Evolutionary conservation across 768 basidiomycete genomes (phyloP).

Genomic region (Boletus bicolor): DNA sequence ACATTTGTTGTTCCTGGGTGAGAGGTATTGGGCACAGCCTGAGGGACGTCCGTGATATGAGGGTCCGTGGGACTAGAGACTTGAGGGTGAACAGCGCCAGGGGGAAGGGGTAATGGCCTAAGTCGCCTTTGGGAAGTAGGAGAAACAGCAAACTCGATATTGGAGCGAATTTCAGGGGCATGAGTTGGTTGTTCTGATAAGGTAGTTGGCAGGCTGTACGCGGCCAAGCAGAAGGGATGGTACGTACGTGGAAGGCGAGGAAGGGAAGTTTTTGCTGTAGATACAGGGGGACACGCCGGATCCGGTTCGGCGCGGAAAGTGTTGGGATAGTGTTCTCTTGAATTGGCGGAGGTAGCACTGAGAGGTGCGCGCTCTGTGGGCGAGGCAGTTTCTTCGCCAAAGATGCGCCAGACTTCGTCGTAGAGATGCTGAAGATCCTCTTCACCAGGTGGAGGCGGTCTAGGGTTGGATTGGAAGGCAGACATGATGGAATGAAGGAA

Average conservation of each 20-base stretch:
- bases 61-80: slow-evolving; percentile 16
- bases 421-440: slow-evolving; percentile 73
- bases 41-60: slow-evolving; percentile 13
- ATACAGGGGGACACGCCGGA: slow-evolving; percentile 5
- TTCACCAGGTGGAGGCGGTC: slow-evolving; percentile 50
- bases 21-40: slow-evolving; percentile 11
- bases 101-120: slow-evolving; percentile 29
- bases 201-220: background rate
- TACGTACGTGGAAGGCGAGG: slow-evolving; percentile 26
- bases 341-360: slow-evolving; percentile 12
- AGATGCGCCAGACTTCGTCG: slow-evolving; percentile 71
- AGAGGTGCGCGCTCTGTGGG: slow-evolving; percentile 28
- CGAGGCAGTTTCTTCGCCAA: slow-evolving; percentile 45
- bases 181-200: slow-evolving; percentile 15
- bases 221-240: background rate
- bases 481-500: slow-evolving; percentile 32
- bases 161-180: slow-evolving; percentile 19
- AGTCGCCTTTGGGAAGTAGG: slow-evolving; percentile 29
- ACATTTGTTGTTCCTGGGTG: slow-evolving; percentile 24
- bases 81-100: slow-evolving; percentile 16
- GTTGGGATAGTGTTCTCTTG: slow-evolving; percentile 22
- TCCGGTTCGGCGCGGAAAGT: slow-evolving; percentile 22
- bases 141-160: slow-evolving; percentile 24
- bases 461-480: slow-evolving; percentile 32
- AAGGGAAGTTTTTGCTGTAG: slow-evolving; percentile 13